Conservation (phyloP, 1,284 basidiomycete genomes). For the Coniferiporia weirii region DNA sequence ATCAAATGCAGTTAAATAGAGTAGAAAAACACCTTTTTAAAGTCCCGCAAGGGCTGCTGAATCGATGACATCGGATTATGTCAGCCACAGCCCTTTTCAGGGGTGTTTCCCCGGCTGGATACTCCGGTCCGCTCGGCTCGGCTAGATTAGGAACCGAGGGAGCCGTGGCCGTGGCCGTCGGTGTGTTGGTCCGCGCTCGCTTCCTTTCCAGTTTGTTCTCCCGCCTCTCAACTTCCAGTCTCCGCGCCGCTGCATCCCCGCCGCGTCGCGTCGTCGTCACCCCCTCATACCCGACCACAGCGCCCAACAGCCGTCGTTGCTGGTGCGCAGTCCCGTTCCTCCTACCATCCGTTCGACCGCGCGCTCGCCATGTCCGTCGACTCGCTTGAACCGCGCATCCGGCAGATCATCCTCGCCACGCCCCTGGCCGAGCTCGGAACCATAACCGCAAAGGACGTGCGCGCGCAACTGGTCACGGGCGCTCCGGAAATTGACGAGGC, state of each 20-base stretch:
- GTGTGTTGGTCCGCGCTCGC: neutral
- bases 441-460: constrained; percentile 75
- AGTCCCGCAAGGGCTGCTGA: neutral
- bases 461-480: constrained; percentile 52
- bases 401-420: constrained; percentile 53
- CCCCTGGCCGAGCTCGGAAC: constrained; percentile 66
- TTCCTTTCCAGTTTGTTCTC: neutral
- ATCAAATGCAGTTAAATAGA: neutral
- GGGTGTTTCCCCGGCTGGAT: neutral
- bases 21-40: neutral
- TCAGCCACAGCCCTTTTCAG: neutral
- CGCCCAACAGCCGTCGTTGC: neutral
- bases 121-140: neutral
- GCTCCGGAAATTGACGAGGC: constrained; percentile 47
- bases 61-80: neutral
- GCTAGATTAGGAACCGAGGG: neutral
- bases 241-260: neutral
- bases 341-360: neutral
- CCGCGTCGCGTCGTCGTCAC: neutral
- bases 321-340: neutral
- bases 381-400: constrained; percentile 53
- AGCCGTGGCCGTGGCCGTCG: neutral
- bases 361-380: constrained; percentile 24
- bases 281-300: neutral
- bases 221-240: neutral